Evolutionary conservation across 148 eudicot genomes (phyloP), one percentile per base, ranked within the genome.

Genomic region (Beta vulgaris): DNA sequence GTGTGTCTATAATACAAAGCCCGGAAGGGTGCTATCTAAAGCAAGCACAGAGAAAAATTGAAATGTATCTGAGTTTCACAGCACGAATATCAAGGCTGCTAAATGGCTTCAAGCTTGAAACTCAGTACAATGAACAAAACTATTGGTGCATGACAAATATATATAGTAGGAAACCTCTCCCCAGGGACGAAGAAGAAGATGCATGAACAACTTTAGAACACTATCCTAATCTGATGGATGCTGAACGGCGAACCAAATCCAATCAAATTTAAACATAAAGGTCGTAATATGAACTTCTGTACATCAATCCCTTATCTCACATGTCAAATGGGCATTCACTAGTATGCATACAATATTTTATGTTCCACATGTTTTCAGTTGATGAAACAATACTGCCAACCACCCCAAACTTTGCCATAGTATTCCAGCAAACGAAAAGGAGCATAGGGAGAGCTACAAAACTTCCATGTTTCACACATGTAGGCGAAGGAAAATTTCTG

Each of bases 21-120:
- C 32, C 43, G 23, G 32, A 64, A 63, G 29, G 61, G 40, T 31
- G 57, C 54, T 31, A 60, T 25, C 76, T 29, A 39, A 62, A 61
- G 44, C 1, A n/a, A 25, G 6, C 16, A 19, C 19, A 43, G 18
- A n/a, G 10, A 49, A 21, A 44, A 49, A n/a, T 32, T 39, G 36
- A 6, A 64, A 73, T 66, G 59, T 14, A 48, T 68, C 26, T n/a
- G 49, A 74, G n/a, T n/a, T n/a, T n/a, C n/a, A n/a, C n/a, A n/a
- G n/a, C n/a, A n/a, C n/a, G n/a, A n/a, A n/a, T n/a, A n/a, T n/a
- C n/a, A n/a, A 51, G 14, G 35, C 35, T 54, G 36, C 66, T 8
- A 60, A 61, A 37, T 37, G 43, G 61, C 49, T 60, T 61, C 19
- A 77, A 35, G 4, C 16, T 32, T 23, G 49, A 11, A 75, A 51